Evolutionary conservation across 345 rosid species (phyloP), one percentile per base, ranked within the genome.

Genomic region (Durio zibethinus): DNA sequence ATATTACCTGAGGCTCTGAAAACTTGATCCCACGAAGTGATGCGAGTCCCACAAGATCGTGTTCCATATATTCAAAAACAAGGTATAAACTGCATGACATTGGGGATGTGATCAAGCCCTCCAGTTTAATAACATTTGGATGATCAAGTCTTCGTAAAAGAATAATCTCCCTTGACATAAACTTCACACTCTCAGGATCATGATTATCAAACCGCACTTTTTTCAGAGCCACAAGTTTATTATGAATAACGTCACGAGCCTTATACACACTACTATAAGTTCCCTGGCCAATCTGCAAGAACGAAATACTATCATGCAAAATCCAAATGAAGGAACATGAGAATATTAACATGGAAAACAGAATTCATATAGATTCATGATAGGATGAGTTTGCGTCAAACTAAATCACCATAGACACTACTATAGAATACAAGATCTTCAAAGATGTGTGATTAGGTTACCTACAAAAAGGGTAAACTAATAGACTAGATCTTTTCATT

Each of bases 31-130:
- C 92, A 4, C 98, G 97, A 74, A 92, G 83, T 1, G 99, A 87
- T 61, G 92, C 85, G 80, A 96, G 91, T 72, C 99, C 99, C 4
- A 93, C 92, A 31, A 96, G 97, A 82, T 96, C 99, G 80, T 96
- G 99, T 79, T 96, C 99, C 99, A 96, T 96, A 67, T 93, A 96
- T 84, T 96, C 99, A 9, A 96, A 93, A 79, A 96, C 87, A 81
- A 96, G 97, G 87, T 92, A 93, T 76, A 96, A 85, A 81, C 91
- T 88, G 66, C 90, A 89, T 1, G 98, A 88, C 40, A 82, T 85
- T 73, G 82, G 82, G 59, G 99, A 94, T 76, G 99, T 88, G 82
- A 96, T 92, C 85, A 96, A 81, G 62, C 97, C 98, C 84, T 96
- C 92, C 86, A 96, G 78, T 77, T 93, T 96, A 64, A 96, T 93